phyloP scores from a whole-genome alignment of 495 filamentous ascomycete genomes.

The Trypethelium eluteriae region DNA sequence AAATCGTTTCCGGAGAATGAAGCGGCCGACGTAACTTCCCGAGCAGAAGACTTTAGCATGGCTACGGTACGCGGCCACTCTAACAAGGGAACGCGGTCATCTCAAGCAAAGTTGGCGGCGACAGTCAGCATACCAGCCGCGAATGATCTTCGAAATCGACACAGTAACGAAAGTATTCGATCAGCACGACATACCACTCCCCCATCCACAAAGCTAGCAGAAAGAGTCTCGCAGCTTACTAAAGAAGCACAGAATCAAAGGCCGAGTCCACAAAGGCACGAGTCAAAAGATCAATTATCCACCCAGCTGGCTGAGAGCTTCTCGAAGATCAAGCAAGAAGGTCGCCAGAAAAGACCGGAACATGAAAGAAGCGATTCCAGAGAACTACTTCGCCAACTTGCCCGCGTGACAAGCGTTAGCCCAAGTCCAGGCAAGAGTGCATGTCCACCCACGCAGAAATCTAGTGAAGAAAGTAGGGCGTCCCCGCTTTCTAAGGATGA shows the following conservation, averaged over 20 bases:
- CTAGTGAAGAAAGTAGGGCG: background rate
- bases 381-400: conserved; percentile 56
- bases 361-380: conserved; percentile 51
- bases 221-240: conserved; percentile 1
- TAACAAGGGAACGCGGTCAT: background rate
- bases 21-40: background rate
- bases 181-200: background rate
- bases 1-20: conserved; percentile 7
- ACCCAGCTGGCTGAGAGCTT: background rate
- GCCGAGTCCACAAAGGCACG: background rate
- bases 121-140: background rate
- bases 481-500: background rate
- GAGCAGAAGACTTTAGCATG: conserved; percentile 22
- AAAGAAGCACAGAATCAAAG: background rate
- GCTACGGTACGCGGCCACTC: conserved; percentile 4
- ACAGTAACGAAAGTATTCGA: background rate
- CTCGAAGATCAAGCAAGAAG: conserved; percentile 24
- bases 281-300: background rate
- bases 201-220: background rate
- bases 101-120: conserved; percentile 4
- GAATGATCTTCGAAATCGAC: background rate
- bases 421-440: conserved; percentile 32
- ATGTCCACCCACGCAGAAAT: background rate
- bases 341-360: conserved; percentile 22
- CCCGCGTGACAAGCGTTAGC: conserved; percentile 53